phyloP scores from a whole-genome alignment of 2,329 filamentous ascomycete species.

The Juglanconis sp. region DNA sequence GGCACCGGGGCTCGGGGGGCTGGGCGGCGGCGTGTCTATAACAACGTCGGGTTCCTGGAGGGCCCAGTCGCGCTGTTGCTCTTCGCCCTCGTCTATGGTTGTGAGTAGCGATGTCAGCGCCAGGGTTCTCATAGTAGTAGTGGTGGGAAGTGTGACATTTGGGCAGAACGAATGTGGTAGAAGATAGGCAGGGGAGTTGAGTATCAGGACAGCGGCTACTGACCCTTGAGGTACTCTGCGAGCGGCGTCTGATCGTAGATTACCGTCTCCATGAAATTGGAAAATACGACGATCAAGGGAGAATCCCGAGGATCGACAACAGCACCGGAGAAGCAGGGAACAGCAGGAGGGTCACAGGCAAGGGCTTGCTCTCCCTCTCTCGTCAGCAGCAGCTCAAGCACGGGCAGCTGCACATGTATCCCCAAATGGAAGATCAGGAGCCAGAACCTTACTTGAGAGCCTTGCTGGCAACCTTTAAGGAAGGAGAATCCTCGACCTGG shows the following conservation, averaged over 20 bases:
- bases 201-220: constrained; percentile 24
- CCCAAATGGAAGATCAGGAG: neutral
- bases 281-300: neutral
- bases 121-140: constrained; percentile 13
- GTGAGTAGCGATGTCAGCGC: constrained; percentile 20
- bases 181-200: constrained; percentile 4
- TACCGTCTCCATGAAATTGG: constrained; percentile 72
- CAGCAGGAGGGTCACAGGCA: neutral
- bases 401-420: neutral
- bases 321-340: neutral
- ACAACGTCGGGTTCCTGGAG: constrained; percentile 35
- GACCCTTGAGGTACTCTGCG: constrained; percentile 87
- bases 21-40: constrained; percentile 43
- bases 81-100: constrained; percentile 48
- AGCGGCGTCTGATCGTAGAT: constrained; percentile 84
- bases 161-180: neutral
- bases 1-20: constrained; percentile 35
- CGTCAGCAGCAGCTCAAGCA: neutral
- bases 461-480: neutral
- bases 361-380: neutral
- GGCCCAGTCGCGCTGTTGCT: constrained; percentile 46
- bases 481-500: neutral
- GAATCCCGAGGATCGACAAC: neutral
- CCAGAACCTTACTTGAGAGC: neutral
- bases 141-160: neutral